phyloP scores from a whole-genome alignment of 352 stramenopile genomes.

The Salisapilia sapeloensis region DNA sequence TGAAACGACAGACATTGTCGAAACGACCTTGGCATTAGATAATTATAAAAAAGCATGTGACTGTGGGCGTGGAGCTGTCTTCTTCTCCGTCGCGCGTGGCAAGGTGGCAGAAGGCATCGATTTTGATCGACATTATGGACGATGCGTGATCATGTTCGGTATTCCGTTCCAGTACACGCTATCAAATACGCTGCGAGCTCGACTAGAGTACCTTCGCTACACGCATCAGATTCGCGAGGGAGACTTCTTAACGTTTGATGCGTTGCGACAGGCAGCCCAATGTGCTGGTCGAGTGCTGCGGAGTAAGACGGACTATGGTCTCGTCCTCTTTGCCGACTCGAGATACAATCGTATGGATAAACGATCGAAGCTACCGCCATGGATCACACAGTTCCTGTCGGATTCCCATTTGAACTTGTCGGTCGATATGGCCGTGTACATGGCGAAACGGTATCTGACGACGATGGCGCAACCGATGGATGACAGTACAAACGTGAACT shows the following conservation, averaged over 20 bases:
- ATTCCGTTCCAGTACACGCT: constrained; percentile 99
- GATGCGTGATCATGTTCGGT: constrained; percentile 96
- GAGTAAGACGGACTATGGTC: constrained; percentile 98
- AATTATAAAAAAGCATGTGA: constrained; percentile 97
- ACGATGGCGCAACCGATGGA: constrained; percentile 94
- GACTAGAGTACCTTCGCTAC: constrained; percentile 94
- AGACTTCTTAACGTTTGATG: constrained; percentile 99
- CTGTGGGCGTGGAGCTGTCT: constrained; percentile 91
- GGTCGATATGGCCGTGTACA: constrained; percentile 91
- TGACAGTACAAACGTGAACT: constrained; percentile 81
- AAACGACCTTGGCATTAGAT: constrained; percentile 96
- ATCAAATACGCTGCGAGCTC: constrained; percentile 83
- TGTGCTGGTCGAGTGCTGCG: constrained; percentile 96
- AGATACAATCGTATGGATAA: constrained; percentile 98
- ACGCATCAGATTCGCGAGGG: constrained; percentile 85
- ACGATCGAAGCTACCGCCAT: constrained; percentile 94
- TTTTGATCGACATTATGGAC: constrained; percentile 98
- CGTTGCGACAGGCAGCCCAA: constrained; percentile 93
- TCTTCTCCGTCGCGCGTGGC: constrained; percentile 96
- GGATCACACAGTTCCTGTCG: constrained; percentile 95
- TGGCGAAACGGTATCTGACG: constrained; percentile 91
- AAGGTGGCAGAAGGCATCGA: constrained; percentile 99
- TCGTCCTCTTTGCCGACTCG: constrained; percentile 97
- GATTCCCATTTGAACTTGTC: constrained; percentile 94
- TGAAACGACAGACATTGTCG: constrained; percentile 99